Percentiles rank a stretch among this genome's conserved stretches.
These are phyloP conservation scores for Schoenoplectus tabernaemontani DNA, from an alignment of 202 grass and related monocot species.

Conservation along the genomic window DNA sequence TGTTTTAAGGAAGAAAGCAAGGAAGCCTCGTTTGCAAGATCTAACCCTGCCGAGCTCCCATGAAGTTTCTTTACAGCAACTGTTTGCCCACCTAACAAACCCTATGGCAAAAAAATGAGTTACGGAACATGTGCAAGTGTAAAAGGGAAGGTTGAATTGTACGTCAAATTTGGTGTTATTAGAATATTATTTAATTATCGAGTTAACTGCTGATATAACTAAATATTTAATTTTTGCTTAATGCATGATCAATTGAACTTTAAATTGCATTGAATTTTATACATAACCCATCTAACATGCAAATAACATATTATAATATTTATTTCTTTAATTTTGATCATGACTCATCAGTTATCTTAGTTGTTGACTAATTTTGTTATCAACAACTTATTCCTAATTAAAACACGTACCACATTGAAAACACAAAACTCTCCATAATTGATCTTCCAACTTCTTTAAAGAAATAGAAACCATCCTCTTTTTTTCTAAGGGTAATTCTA, in stretches of 20 bases:
- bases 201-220: neutral
- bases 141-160: neutral
- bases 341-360: too few species aligned
- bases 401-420: neutral
- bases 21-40: neutral
- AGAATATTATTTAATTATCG: neutral
- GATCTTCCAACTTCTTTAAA: neutral
- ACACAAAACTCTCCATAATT: neutral
- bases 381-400: too few species aligned
- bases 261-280: too few species aligned
- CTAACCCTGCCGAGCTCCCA: neutral
- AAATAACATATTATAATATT: too few species aligned
- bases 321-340: too few species aligned
- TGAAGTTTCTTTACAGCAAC: constrained; percentile 1
- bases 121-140: neutral
- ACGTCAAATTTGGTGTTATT: neutral
- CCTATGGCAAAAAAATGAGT: neutral
- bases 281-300: too few species aligned
- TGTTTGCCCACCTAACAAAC: neutral
- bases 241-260: neutral
- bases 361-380: too few species aligned
- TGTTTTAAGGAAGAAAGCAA: neutral
- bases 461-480: neutral
- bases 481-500: neutral
- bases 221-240: neutral